Percentiles rank a stretch among this genome's conserved stretches.
These are phyloP conservation scores for Austroboletus novae-zelandiae DNA, from an alignment of 1,284 basidiomycete genomes.

Conservation along the genomic window DNA sequence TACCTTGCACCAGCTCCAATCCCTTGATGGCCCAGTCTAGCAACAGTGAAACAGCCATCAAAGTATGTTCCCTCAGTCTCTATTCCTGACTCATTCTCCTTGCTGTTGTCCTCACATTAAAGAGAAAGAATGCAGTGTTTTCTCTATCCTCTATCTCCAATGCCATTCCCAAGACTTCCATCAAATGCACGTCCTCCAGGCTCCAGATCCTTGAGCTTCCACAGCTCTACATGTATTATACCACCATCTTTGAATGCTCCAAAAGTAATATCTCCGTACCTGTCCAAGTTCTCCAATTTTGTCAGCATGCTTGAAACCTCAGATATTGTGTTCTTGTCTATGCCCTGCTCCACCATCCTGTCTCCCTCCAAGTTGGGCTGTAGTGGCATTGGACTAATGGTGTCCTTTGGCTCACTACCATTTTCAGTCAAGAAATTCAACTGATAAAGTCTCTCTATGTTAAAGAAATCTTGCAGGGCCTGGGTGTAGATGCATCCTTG, in stretches of 20 bases:
- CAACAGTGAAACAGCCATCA: constrained; percentile 62
- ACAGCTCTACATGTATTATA: constrained; percentile 65
- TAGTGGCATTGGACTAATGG: constrained; percentile 50
- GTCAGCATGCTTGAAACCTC: constrained; percentile 68
- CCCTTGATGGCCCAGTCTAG: constrained; percentile 29
- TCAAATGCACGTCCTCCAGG: constrained; percentile 47
- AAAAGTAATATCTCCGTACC: constrained; percentile 55
- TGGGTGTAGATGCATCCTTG: constrained; percentile 44
- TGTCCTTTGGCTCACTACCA: constrained; percentile 51
- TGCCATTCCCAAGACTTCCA: constrained; percentile 41
- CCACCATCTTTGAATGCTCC: constrained; percentile 51
- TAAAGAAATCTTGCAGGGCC: constrained; percentile 63
- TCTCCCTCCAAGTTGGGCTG: constrained; percentile 42
- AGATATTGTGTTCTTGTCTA: constrained; percentile 52
- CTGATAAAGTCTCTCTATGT: constrained; percentile 56
- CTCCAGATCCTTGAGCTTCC: constrained; percentile 49
- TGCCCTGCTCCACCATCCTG: constrained; percentile 30
- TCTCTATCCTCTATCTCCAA: constrained; percentile 41
- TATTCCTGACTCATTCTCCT: too few relatives aligned
- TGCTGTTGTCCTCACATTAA: constrained; percentile 60
- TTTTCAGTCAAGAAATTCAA: constrained; percentile 47
- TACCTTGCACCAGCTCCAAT: constrained; percentile 43
- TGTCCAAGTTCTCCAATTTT: constrained; percentile 71
- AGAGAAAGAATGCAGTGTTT: constrained; percentile 56
- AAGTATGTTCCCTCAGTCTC: constrained; percentile 64